Percentiles rank a stretch among this genome's conserved stretches.
These are phyloP conservation scores for Phtheirospermum japonicum DNA, from an alignment of 257 asterid species.

Conservation along the genomic window DNA sequence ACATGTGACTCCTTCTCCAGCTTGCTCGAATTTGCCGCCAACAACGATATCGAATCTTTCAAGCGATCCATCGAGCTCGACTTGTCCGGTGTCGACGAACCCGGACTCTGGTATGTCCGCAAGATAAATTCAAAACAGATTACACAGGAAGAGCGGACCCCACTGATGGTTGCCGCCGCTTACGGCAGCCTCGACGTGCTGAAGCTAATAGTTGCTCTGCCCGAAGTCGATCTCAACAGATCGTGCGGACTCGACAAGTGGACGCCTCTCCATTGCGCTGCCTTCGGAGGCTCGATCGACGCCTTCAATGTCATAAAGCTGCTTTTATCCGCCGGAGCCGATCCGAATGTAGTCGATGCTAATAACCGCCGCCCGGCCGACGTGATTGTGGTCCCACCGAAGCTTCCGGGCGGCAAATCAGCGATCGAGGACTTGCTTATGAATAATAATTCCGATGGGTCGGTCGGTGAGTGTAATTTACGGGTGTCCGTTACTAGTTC, in stretches of 20 bases:
- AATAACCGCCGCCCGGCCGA: constrained; percentile 51
- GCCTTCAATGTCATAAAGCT: constrained; percentile 45
- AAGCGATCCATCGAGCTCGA: constrained; percentile 53
- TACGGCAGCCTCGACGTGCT: constrained; percentile 65
- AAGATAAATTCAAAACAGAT: constrained; percentile 55
- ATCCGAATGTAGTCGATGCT: constrained; percentile 55
- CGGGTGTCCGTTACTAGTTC: constrained; percentile 39
- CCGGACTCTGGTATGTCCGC: constrained; percentile 63
- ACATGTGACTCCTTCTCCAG: constrained; percentile 55
- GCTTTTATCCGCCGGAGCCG: constrained; percentile 63
- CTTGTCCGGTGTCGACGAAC: constrained; percentile 48
- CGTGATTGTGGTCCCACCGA: constrained; percentile 52
- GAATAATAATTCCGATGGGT: constrained; percentile 49
- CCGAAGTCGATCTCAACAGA: constrained; percentile 61
- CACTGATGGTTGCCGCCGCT: constrained; percentile 73
- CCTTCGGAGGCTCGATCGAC: constrained; percentile 53
- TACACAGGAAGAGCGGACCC: constrained; percentile 55
- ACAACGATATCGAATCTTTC: constrained; percentile 57
- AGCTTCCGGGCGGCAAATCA: constrained; percentile 40
- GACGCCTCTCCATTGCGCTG: constrained; percentile 77
- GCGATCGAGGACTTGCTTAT: constrained; percentile 55
- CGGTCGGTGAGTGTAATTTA: constrained; percentile 42
- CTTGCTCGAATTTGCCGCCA: constrained; percentile 63
- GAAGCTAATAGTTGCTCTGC: constrained; percentile 52
- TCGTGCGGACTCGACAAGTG: constrained; percentile 50